Base-by-base conservation (phyloP, 306 rosid species). In the Prunus salicina region DNA sequence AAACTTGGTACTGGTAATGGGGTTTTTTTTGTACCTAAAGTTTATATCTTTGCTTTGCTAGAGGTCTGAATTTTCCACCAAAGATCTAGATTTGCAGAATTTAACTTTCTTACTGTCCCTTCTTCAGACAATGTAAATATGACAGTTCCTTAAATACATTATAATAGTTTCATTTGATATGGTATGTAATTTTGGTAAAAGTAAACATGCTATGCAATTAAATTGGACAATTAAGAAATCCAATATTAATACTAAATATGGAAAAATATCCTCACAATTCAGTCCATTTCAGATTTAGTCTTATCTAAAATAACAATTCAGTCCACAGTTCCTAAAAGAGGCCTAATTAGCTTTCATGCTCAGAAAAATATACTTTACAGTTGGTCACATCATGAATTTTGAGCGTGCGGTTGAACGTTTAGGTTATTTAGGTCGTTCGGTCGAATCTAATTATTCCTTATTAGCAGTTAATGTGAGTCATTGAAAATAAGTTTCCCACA, bases 1-100 rank as follows among this genome's bases (percentile, higher is more conserved):
- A 51, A 38, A 34, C 28, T 51, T 76, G 72, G 75, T 72, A 52
- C 64, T 64, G 57, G 34, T 43, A 28, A n/a, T 50, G 66, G 81
- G 77, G 22, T 71, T 64, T 16, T 56, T 56, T 64, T 20, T 56
- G 62, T 56, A 20, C 15, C 28, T 3, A 15, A 52, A 32, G 18
- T 50, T 25, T 25, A 27, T 24, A 1, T 12, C 34, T 60, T 60
- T 60, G 24, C 64, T 24, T 28, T 8, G 15, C 57, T 8, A 13
- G 34, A 56, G 38, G 38, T 72, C 76, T 22, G 76, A 12, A 30
- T 51, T 70, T 70, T 70, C 6, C 47, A 64, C 11, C 46, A 6
- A 13, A 73, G 27, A 43, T 73, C 12, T 25, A 14, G 38, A 3
- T 14, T 5, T 15, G 10, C 57, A 38, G 55, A 15, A 8, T 24